Conservation (phyloP, 2,329 filamentous ascomycete genomes). For the Biscogniauxia mediterranea region DNA sequence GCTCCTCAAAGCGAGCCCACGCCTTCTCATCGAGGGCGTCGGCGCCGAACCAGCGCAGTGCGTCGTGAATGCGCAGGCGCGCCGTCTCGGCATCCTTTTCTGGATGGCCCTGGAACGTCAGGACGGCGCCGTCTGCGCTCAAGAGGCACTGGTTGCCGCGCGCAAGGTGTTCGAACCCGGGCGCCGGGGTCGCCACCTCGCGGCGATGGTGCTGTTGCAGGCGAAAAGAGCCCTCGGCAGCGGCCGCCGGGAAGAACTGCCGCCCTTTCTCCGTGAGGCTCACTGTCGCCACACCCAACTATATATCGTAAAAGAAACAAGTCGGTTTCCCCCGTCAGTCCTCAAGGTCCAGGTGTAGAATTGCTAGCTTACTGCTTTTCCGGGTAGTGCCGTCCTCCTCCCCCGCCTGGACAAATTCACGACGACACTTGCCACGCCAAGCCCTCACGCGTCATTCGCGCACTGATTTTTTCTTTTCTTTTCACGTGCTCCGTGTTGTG, state of each 20-base stretch:
- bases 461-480: neutral
- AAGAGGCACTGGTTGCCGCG: conserved; percentile 39
- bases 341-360: neutral
- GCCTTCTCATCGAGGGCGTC: conserved; percentile 31
- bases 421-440: no score
- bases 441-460: no score
- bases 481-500: neutral
- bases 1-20: conserved; percentile 25
- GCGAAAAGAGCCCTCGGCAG: conserved; percentile 21
- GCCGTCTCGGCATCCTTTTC: conserved; percentile 42
- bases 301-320: neutral
- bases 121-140: conserved; percentile 37
- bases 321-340: conserved; percentile 1
- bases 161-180: conserved; percentile 36
- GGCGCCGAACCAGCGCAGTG: conserved; percentile 37
- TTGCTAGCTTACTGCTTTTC: no score
- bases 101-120: conserved; percentile 46
- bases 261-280: conserved; percentile 37
- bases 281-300: conserved; percentile 38
- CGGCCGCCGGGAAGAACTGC: conserved; percentile 35
- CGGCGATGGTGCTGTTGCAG: conserved; percentile 44
- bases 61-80: conserved; percentile 36
- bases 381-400: neutral
- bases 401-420: conserved; percentile 4
- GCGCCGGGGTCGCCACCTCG: conserved; percentile 34